Base-by-base conservation (phyloP, 2,329 filamentous ascomycete genomes). In the Pseudogymnoascus sp. region DNA sequence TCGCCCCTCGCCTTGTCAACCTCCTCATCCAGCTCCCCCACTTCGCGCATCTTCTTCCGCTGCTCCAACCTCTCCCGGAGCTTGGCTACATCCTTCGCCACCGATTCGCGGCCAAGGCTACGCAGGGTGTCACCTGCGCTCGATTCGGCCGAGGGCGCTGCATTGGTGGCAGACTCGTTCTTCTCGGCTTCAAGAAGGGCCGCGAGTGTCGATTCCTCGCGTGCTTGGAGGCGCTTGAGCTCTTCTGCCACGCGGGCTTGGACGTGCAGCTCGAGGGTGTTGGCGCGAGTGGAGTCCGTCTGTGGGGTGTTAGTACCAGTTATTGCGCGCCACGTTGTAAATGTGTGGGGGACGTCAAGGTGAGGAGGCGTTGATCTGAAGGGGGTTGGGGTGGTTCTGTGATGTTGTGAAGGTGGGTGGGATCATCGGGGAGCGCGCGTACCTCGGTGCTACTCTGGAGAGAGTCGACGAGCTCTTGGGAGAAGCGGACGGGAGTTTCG, bases 391-490 rank as follows among this genome's bases (percentile, higher is more conserved):
- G 41, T 58, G 28, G 14, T 19, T 30, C 5, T 19, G 49, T 33
- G 28, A 33, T 33, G 60, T 42, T 16, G 28, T 49, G 41, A 23
- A 61, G 22, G 33, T 45, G 19, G 14, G 9, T 62, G 49, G 33
- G 36, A 42, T 38, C 28, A 36, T 28, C 22, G 45, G 58, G 25
- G 28, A 55, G 23, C 52, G 30, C 19, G 69, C 78, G 72, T 83
- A 96, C 92, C 85, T 97, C 92, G 69, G 88, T 83, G 79, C 86
- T 96, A 65, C 85, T 84, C 75, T 96, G 91, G 65, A 97, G 82
- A 65, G 87, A 86, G 71, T 96, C 87, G 71, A 95, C 82, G 71
- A 97, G 81, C 72, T 90, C 87, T 72, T 90, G 86, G 68, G 92
- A 96, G 75, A 96, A 88, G 68, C 82, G 80, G 66, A 88, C 81